Conservation (phyloP, 352 stramenopile genomes). For the Phytopythium cucurbitacearum region DNA sequence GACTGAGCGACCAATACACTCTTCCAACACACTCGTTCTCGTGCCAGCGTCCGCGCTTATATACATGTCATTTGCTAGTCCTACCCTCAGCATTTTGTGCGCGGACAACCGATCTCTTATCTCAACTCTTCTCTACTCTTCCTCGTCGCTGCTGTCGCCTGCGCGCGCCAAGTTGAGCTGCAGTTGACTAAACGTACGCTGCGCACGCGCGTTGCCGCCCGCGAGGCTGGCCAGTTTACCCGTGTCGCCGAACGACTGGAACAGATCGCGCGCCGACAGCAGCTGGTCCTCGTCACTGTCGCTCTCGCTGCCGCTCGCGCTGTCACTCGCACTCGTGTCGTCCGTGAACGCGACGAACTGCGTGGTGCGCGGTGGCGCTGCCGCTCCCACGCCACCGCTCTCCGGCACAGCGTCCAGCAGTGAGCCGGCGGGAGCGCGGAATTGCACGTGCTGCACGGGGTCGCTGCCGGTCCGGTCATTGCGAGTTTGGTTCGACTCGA, state of each 20-base stretch:
- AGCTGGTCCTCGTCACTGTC: conserved; percentile 36
- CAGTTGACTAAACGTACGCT: conserved; percentile 55
- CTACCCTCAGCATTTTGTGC: too few species aligned
- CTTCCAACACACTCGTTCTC: too few species aligned
- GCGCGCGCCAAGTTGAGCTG: conserved; percentile 54
- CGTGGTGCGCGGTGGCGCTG: neutral
- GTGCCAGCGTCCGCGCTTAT: too few species aligned
- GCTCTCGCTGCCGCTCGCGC: conserved; percentile 13
- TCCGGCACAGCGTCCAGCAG: conserved; percentile 18
- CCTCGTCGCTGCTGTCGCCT: conserved; percentile 37
- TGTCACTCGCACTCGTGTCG: conserved; percentile 7
- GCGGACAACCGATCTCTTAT: too few species aligned
- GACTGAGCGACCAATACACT: too few species aligned
- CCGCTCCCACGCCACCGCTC: neutral
- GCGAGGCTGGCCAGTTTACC: conserved; percentile 40
- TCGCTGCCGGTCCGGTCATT: conserved; percentile 12
- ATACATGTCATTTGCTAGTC: too few species aligned
- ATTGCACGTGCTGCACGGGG: conserved; percentile 15
- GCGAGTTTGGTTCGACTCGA: conserved; percentile 17
- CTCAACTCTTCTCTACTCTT: conserved; percentile 15
- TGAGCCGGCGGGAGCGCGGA: conserved; percentile 19
- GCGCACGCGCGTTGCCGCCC: conserved; percentile 33
- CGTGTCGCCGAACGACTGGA: conserved; percentile 41
- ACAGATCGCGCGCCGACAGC: conserved; percentile 35
- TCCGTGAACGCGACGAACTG: neutral